These are phyloP conservation scores for Euphorbia corollata DNA, from an alignment of 441 rosid species.

Conservation along the genomic window DNA sequence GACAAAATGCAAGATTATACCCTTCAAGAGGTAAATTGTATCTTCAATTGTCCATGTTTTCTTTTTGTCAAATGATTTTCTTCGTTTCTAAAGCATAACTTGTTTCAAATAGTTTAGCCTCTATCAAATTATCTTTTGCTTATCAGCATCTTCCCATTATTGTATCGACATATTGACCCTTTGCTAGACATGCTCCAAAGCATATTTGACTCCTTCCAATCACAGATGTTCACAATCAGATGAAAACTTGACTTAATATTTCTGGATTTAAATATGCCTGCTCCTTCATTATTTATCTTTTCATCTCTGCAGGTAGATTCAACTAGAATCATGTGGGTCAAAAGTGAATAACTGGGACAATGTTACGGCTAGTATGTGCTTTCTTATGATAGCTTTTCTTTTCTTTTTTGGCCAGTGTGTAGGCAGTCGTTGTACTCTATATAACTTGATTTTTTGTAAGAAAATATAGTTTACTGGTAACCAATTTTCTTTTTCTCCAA, in stretches of 20 bases:
- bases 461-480: too few relatives aligned
- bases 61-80: constrained; percentile 3
- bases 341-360: constrained; percentile 62
- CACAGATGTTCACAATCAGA: not conserved
- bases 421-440: too few relatives aligned
- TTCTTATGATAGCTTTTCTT: not conserved
- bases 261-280: not conserved
- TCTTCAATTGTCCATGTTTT: not conserved
- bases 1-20: constrained; percentile 92
- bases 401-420: not conserved
- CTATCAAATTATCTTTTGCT: too few relatives aligned
- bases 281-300: constrained; percentile 8
- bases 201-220: too few relatives aligned
- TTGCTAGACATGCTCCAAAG: too few relatives aligned
- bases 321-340: constrained; percentile 44
- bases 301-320: constrained; percentile 51
- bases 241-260: not conserved
- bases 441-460: too few relatives aligned
- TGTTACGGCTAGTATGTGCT: constrained; percentile 39
- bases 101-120: not conserved
- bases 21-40: constrained; percentile 52
- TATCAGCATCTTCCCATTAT: too few relatives aligned
- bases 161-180: too few relatives aligned
- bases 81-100: not conserved
- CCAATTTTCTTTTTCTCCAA: too few relatives aligned